Evolutionary conservation across 2,329 filamentous ascomycete species (phyloP).

Genomic region (Aspergillus eucalypticola): DNA sequence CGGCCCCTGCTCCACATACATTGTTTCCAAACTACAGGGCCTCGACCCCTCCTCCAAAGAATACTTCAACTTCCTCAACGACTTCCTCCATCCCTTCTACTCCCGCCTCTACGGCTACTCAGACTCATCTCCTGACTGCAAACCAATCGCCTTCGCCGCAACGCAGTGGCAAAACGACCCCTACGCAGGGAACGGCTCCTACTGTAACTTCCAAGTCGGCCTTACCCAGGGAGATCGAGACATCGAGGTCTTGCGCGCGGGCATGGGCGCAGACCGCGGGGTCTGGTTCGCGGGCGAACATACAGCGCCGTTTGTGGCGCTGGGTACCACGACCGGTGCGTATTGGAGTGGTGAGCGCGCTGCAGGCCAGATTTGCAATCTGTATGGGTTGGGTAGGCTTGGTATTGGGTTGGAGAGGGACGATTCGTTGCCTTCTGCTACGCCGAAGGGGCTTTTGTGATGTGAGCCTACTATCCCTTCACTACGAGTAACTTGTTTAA

Average conservation of each 20-base stretch:
- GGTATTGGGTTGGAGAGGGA: constrained; percentile 28
- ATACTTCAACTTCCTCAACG: constrained; percentile 57
- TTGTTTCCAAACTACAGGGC: constrained; percentile 37
- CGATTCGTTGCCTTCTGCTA: constrained; percentile 36
- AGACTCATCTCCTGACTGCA: constrained; percentile 55
- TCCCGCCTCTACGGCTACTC: constrained; percentile 70
- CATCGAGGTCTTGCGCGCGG: constrained; percentile 61
- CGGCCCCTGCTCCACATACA: constrained; percentile 44
- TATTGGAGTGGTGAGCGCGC: constrained; percentile 88
- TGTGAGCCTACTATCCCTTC: too few species aligned
- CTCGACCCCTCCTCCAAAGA: constrained; percentile 44
- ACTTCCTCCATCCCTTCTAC: constrained; percentile 77
- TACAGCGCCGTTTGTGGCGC: constrained; percentile 82
- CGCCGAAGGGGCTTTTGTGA: background rate
- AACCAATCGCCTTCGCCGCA: constrained; percentile 63
- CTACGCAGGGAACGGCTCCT: constrained; percentile 77
- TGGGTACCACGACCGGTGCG: constrained; percentile 86
- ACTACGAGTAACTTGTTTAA: background rate
- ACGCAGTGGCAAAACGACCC: constrained; percentile 79
- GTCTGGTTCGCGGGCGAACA: constrained; percentile 90
- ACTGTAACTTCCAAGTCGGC: constrained; percentile 81
- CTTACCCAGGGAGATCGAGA: constrained; percentile 70
- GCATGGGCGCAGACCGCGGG: constrained; percentile 56
- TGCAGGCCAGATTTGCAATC: constrained; percentile 55
- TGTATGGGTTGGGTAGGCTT: constrained; percentile 26